These are phyloP conservation scores for Lepidium didymum DNA, from an alignment of 345 rosid species.

Conservation along the genomic window DNA sequence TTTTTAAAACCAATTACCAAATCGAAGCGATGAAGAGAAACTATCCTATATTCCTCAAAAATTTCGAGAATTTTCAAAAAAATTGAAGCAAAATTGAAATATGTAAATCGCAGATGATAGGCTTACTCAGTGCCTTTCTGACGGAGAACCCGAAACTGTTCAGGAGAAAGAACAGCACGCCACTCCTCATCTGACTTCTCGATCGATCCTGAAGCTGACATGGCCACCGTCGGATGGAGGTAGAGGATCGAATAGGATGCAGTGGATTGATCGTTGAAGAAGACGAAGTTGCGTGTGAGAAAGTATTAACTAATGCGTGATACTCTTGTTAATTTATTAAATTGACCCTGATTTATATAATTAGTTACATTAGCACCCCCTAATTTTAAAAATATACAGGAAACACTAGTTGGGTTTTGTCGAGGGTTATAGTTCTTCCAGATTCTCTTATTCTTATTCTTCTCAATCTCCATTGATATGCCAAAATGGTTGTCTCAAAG, in stretches of 20 bases:
- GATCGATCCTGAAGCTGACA: slow-evolving; percentile 52
- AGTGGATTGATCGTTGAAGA: neutral
- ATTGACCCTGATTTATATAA: neutral
- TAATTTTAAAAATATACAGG: neutral
- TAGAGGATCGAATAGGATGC: neutral
- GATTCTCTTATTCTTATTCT: neutral
- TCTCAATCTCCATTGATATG: neutral
- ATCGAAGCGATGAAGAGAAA: neutral
- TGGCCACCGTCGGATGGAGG: slow-evolving; percentile 24
- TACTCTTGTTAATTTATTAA: neutral
- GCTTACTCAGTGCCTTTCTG: slow-evolving; percentile 78
- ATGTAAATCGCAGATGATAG: neutral
- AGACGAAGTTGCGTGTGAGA: neutral
- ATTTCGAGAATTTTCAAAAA: neutral
- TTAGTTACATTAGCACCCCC: neutral
- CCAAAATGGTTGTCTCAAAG: slow-evolving; percentile 17
- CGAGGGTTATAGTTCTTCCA: neutral
- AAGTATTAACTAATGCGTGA: too few species aligned
- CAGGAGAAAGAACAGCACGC: slow-evolving; percentile 71
- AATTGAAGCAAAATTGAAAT: neutral
- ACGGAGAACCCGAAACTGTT: slow-evolving; percentile 68
- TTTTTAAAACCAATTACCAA: neutral
- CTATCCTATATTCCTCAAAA: neutral
- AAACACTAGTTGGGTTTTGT: neutral
- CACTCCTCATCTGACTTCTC: slow-evolving; percentile 76